Base-by-base conservation (phyloP, 768 basidiomycete genomes). In the Mycena polygramma region DNA sequence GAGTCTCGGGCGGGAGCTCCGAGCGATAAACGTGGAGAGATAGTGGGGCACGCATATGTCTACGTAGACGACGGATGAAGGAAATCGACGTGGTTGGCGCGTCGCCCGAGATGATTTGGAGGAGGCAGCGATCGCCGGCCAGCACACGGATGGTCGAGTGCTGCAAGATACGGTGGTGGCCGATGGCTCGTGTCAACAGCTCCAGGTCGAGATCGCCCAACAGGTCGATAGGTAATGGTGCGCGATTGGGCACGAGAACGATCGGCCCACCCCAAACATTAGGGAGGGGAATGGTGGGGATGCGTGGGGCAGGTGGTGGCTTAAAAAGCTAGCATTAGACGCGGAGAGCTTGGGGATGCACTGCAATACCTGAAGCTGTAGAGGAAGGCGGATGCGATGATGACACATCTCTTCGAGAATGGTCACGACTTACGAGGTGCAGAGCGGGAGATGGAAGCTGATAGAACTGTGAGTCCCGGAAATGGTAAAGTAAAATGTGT, bases 351-450 rank as follows among this genome's bases (percentile, higher is more conserved):
- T 10, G 15, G n/a, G 26, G 15, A 35, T 26, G 39, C 55, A 24
- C 37, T 57, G 55, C 55, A 41, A 30, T 57, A 57, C 55, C 37
- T 15, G 55, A 57, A 36, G 55, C 55, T 57, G 55, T 57, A 57
- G 22, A 57, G 22, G 10, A 41, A 30, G 20, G 10, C 55, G 14
- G 2, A 36, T 57, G 22, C 8, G 14, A 19, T 24, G 1, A 14
- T 11, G 15, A 19, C 10, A 46, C 14, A n/a, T 11, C n/a, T 22
- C 15, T 30, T 53, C 13, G 24, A 30, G 13, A 41, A 41, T 7
- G 15, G n/a, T 9, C 14, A 1, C 13, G 13, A 57, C 55, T 22
- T 41, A 57, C 55, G 7, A 22, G 37, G 14, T 57, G 39, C 39
- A 7, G n/a, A 0, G 37, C 22, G 17, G 55, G 13, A 39, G 55